Base-by-base conservation (phyloP, 192 early-diverging fungal genomes). In the Obelidium mucronatum region DNA sequence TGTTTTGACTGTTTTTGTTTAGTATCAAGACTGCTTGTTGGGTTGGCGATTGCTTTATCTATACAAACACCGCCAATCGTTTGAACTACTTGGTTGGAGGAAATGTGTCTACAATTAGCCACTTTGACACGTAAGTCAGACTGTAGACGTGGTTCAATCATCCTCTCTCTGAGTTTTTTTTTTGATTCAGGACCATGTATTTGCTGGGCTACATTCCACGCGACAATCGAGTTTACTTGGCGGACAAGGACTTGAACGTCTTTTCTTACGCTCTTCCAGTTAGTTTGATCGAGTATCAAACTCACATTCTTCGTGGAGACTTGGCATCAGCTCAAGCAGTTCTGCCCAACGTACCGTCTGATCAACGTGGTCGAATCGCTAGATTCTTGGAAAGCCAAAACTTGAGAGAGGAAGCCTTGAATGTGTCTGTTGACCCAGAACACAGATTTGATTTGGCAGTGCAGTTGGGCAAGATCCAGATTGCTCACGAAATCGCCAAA, bases 31-130 rank as follows among this genome's bases (percentile, higher is more conserved):
- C 96, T 8, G 98, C 97, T 31, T 88, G 88, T 73, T 99, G 98
- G 98, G 94, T 98, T 56, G 98, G 98, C 56, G 98, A 99, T 82
- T 98, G 97, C 79, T 98, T 99, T 77, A 98, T 99, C 67, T 99
- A 98, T 85, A 95, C 95, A 24, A 96, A 93, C 78, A 79, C 87
- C 15, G 86, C 87, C 70, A 97, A 97, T 82, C 91, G 97, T 33
- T 86, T 99, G 70, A 97, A 94, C 84, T 99, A 99, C 78, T 84
- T 99, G 44, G 97, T 99, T 4, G 97, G 98, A 62, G 92, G 89
- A 1, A 95, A 97, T 82, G 90, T 92, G 22, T 95, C 95, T 33
- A 98, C 97, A 3, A 92, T 99, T 76, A 93, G 91, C 78, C 98
- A 99, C 81, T 98, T 98, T 87, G 97, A 97, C 81, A 86, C 83